Conservation (phyloP, 768 basidiomycete genomes). For the Tephrocybe sp. region DNA sequence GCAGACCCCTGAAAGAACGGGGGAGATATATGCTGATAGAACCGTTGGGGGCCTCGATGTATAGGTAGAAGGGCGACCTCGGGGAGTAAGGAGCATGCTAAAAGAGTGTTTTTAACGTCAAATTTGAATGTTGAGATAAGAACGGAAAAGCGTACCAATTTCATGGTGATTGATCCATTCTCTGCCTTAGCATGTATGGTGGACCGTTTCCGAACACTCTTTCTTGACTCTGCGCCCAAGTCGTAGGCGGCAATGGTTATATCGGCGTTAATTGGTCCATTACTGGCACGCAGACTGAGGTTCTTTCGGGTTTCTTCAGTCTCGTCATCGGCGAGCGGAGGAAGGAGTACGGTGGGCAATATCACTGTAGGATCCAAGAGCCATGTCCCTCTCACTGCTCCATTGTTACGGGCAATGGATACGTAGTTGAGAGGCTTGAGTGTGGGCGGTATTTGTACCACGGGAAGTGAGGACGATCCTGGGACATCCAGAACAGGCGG, state of each 20-base stretch:
- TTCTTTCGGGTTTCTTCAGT: slow-evolving; percentile 40
- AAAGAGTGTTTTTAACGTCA: not conserved
- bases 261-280: slow-evolving; percentile 37
- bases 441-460: slow-evolving; percentile 7
- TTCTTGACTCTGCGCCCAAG: not conserved
- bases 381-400: slow-evolving; percentile 35
- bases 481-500: not conserved
- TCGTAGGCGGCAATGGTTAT: slow-evolving; percentile 33
- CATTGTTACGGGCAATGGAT: slow-evolving; percentile 27
- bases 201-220: slow-evolving; percentile 12
- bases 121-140: not conserved
- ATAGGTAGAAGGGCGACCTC: slow-evolving; percentile 24
- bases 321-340: slow-evolving; percentile 34
- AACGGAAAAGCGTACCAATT: slow-evolving; percentile 19
- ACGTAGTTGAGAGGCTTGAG: slow-evolving; percentile 35
- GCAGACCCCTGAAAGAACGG: slow-evolving; percentile 38
- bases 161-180: slow-evolving; percentile 27
- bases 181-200: slow-evolving; percentile 19
- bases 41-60: slow-evolving; percentile 26
- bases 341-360: slow-evolving; percentile 38
- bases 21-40: slow-evolving; percentile 34
- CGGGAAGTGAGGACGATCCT: not conserved
- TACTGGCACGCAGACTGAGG: slow-evolving; percentile 30
- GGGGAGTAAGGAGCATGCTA: slow-evolving; percentile 20
- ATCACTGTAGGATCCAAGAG: slow-evolving; percentile 41